Conservation (phyloP, 352 stramenopile species). For the Globisporangium barbulae region DNA sequence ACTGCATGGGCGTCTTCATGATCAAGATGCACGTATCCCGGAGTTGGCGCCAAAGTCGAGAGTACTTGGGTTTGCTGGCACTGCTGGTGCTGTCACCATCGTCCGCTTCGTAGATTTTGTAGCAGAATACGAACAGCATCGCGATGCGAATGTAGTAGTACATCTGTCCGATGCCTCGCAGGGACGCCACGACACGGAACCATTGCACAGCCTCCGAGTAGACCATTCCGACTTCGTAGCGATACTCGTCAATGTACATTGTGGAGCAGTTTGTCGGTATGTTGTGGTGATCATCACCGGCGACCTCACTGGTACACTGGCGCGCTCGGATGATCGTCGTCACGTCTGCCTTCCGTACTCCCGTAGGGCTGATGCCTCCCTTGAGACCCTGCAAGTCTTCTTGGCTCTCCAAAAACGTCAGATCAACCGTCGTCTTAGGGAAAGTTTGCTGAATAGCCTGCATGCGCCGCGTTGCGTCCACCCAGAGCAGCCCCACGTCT, state of each 20-base stretch:
- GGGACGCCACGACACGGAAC: conserved; percentile 24
- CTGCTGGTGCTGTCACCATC: no score
- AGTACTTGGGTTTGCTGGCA: not conserved
- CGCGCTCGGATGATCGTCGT: conserved; percentile 18
- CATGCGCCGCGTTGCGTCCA: conserved; percentile 3
- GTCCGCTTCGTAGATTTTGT: not conserved
- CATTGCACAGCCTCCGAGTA: conserved; percentile 17
- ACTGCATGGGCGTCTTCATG: conserved; percentile 13
- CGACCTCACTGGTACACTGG: conserved; percentile 1
- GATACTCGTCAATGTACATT: conserved; percentile 20
- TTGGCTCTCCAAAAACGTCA: conserved; percentile 14
- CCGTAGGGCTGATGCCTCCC: conserved; percentile 15
- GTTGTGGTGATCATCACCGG: not conserved
- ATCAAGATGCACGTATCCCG: not conserved
- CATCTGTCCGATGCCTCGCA: conserved; percentile 20
- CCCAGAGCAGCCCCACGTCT: conserved; percentile 4
- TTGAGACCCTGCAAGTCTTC: conserved; percentile 10
- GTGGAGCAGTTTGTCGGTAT: not conserved
- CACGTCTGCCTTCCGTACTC: conserved; percentile 14
- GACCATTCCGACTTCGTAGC: conserved; percentile 21
- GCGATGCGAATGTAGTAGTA: conserved; percentile 16
- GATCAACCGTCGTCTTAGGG: conserved; percentile 6
- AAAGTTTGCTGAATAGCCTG: not conserved
- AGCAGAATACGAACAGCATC: conserved; percentile 11
- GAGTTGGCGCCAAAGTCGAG: not conserved